Evolutionary conservation across 2,329 filamentous ascomycete species (phyloP).

Genomic region (Fusarium brachygibbosum): DNA sequence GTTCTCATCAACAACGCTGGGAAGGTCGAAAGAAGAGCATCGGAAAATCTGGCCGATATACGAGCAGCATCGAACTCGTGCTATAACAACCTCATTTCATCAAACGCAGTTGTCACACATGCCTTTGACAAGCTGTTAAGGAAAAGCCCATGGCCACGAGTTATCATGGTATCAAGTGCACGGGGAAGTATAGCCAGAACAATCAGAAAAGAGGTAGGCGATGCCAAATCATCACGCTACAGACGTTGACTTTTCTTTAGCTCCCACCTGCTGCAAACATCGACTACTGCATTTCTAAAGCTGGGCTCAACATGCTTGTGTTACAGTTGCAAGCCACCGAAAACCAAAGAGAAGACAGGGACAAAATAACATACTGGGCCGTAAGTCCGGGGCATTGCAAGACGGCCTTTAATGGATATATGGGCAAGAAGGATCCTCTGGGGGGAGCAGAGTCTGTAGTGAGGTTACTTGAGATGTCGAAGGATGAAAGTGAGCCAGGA

Average conservation of each 20-base stretch:
- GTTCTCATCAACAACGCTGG: conserved; percentile 20
- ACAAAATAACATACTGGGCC: conserved; percentile 6
- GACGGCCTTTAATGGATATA: conserved; percentile 22
- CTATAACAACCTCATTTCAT: conserved; percentile 20
- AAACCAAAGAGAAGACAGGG: neutral
- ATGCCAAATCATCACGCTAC: accelerated
- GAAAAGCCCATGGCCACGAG: conserved; percentile 4
- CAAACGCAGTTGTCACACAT: neutral
- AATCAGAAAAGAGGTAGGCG: neutral
- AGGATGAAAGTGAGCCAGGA: neutral
- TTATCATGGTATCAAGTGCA: conserved; percentile 28
- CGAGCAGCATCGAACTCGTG: conserved; percentile 9
- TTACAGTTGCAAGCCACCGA: conserved; percentile 7
- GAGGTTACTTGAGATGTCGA: neutral
- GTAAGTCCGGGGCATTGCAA: conserved; percentile 21
- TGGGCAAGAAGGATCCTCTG: neutral
- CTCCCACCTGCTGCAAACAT: conserved; percentile 21
- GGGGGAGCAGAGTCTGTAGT: conserved; percentile 13
- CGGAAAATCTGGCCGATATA: neutral
- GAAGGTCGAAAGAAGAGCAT: neutral
- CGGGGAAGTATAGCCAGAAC: conserved; percentile 16
- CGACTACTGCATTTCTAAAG: conserved; percentile 20
- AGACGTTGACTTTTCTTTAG: neutral
- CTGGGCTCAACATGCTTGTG: conserved; percentile 15
- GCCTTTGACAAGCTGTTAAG: neutral